Conservation (phyloP, 371 early-diverging fungal species). For the Mucor saturninus region DNA sequence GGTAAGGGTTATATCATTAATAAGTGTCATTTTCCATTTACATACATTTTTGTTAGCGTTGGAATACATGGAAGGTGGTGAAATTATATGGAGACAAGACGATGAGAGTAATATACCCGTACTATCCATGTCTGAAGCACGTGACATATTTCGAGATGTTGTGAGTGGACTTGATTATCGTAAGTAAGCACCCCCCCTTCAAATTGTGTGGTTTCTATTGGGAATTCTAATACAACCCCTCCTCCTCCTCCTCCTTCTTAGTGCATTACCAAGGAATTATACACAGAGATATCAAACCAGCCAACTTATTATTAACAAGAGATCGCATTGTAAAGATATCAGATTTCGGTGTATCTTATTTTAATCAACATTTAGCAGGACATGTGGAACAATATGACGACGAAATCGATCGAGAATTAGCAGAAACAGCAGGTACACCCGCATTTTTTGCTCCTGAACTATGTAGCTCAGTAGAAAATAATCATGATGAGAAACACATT, state of each 20-base stretch:
- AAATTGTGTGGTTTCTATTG: neutral
- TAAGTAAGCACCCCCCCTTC: conserved; percentile 29
- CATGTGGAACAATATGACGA: conserved; percentile 29
- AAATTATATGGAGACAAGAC: conserved; percentile 81
- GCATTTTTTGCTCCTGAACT: conserved; percentile 97
- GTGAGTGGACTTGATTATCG: conserved; percentile 89
- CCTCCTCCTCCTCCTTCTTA: conserved; percentile 19
- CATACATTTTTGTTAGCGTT: conserved; percentile 54
- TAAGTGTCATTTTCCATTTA: too few species aligned
- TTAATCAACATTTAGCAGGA: conserved; percentile 49
- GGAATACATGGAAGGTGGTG: conserved; percentile 89
- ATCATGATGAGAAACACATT: conserved; percentile 45
- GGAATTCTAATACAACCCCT: neutral
- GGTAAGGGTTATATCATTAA: conserved; percentile 40
- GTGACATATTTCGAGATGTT: conserved; percentile 83
- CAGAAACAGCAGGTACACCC: conserved; percentile 93
- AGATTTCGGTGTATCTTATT: conserved; percentile 92
- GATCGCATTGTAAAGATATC: conserved; percentile 85
- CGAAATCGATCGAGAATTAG: conserved; percentile 74
- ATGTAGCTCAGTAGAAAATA: conserved; percentile 64
- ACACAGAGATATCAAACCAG: conserved; percentile 90
- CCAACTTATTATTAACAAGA: conserved; percentile 77
- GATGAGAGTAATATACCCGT: conserved; percentile 59
- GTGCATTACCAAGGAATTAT: conserved; percentile 73
- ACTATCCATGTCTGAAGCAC: conserved; percentile 61